Evolutionary conservation across 192 early-diverging fungal genomes (phyloP).

Genomic region (Coemansia sp.): DNA sequence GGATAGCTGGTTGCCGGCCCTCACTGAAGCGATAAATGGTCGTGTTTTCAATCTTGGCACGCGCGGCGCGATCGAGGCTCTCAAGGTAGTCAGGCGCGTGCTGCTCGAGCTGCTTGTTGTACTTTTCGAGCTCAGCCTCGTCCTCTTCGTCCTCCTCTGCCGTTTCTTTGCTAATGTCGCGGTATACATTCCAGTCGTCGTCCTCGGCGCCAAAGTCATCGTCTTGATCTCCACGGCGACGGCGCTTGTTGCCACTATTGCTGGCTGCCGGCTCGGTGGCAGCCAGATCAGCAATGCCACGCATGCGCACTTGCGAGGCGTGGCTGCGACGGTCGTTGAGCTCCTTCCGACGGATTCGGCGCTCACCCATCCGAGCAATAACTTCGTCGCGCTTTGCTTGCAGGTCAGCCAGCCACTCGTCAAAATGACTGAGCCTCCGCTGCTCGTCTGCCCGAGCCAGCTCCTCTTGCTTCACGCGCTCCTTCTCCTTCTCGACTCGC

Average conservation of each 20-base stretch:
- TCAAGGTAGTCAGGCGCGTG: constrained; percentile 76
- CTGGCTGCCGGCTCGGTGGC: constrained; percentile 31
- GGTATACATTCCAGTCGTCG: constrained; percentile 89
- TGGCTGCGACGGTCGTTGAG: constrained; percentile 84
- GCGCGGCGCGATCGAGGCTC: constrained; percentile 66
- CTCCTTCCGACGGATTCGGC: constrained; percentile 69
- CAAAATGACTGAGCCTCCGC: constrained; percentile 62
- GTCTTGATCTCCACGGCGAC: constrained; percentile 57
- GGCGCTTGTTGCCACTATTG: constrained; percentile 30
- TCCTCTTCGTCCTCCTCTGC: constrained; percentile 80
- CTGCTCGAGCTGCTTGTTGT: constrained; percentile 66
- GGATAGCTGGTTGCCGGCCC: constrained; percentile 53
- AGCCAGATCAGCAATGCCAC: constrained; percentile 81
- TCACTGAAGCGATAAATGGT: constrained; percentile 71
- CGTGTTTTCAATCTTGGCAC: constrained; percentile 64
- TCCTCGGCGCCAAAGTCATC: constrained; percentile 94
- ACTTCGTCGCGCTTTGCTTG: constrained; percentile 60
- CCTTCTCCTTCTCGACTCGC: constrained; percentile 68
- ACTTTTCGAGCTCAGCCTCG: constrained; percentile 62
- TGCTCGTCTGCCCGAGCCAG: constrained; percentile 69
- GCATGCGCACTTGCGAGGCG: constrained; percentile 82
- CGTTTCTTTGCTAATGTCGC: constrained; percentile 85
- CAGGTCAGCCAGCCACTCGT: constrained; percentile 70
- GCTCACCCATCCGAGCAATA: constrained; percentile 69
- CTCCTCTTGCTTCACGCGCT: constrained; percentile 56